Evolutionary conservation across 371 early-diverging fungal genomes (phyloP).

Genomic region (Zopfochytrium polystomum): DNA sequence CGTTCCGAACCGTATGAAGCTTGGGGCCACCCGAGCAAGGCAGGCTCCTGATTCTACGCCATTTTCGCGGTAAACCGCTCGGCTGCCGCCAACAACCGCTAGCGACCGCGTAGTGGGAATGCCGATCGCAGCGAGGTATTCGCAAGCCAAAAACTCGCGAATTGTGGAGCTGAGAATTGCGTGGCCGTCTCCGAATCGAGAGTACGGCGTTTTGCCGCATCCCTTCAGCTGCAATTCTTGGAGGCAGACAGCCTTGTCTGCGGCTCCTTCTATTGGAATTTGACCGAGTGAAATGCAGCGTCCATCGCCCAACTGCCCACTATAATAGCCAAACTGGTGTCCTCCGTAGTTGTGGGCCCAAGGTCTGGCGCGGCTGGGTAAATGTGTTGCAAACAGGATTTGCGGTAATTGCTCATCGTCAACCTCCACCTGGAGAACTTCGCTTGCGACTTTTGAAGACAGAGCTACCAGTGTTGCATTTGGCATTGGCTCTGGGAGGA

Average conservation of each 20-base stretch:
- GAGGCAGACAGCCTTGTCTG: slow-evolving; percentile 9
- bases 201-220: slow-evolving; percentile 82
- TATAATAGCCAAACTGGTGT: slow-evolving; percentile 79
- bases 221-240: slow-evolving; percentile 85
- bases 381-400: slow-evolving; percentile 16
- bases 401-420: slow-evolving; percentile 23
- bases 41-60: slow-evolving; percentile 67
- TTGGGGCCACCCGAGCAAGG: slow-evolving; percentile 73
- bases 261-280: slow-evolving; percentile 21
- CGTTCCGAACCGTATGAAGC: slow-evolving; percentile 86
- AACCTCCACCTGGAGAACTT: slow-evolving; percentile 49
- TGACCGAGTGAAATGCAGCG: slow-evolving; percentile 77
- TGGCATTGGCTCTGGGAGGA: slow-evolving; percentile 52
- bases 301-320: slow-evolving; percentile 75
- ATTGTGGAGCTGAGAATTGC: slow-evolving; percentile 64
- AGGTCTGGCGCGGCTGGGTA: slow-evolving; percentile 56
- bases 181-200: slow-evolving; percentile 84
- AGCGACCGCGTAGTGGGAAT: slow-evolving; percentile 80
- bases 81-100: slow-evolving; percentile 60
- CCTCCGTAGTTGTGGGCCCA: slow-evolving; percentile 88
- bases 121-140: slow-evolving; percentile 71
- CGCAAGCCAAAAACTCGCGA: slow-evolving; percentile 81
- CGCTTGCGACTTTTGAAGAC: slow-evolving; percentile 39
- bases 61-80: slow-evolving; percentile 67
- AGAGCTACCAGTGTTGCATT: slow-evolving; percentile 42